Base-by-base conservation (phyloP, 1,139 yeast species). In the Blastobotrys apis region DNA sequence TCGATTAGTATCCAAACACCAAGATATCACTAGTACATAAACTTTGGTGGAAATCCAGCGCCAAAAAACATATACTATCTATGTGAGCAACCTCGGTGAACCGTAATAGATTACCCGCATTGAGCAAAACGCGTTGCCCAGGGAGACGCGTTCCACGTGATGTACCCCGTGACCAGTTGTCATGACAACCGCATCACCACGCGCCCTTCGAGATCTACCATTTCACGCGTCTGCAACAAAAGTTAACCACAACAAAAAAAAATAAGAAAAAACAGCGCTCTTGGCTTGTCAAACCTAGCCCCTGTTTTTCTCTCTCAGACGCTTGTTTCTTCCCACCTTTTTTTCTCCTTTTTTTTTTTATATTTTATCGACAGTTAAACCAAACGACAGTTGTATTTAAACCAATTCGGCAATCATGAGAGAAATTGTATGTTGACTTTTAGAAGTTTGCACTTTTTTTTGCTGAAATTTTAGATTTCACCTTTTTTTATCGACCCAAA, bases 401-500 rank as follows among this genome's bases (percentile, higher is more conserved):
- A 25, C 36, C 16, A 38, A 20, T 9, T 15, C 30, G 15, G 17
- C 17, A 12, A 41, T 37, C 17, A 56, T 56, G 60, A 54, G 59
- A 54, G 60, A 56, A 47, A 56, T 56, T 45, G 59, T 56, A 53
- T 22, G 45, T 17, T 10, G 16, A 16, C 9, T 2, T 15, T 36
- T 22, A 5, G 13, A 17, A 2, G 16, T 12, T 4, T 32, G 31
- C 16, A 25, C 17, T 17, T 13, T 23, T 2, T 15, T 17, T 15
- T 16, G 27, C 8, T n/a, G 34, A 37, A 34, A 12, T 32, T 37
- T 13, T 54, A 53, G 56, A 53, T 55, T 49, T 56, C 54, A 44
- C 53, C 55, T 44, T 57, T 55, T 49, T 23, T 31, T 32, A 20
- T 10, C 17, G 5, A 2, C 21, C 32, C 15, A 10, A n/a, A n/a